These are phyloP conservation scores for Boeremia exigua DNA, from an alignment of 2,329 filamentous ascomycete genomes.

Conservation along the genomic window DNA sequence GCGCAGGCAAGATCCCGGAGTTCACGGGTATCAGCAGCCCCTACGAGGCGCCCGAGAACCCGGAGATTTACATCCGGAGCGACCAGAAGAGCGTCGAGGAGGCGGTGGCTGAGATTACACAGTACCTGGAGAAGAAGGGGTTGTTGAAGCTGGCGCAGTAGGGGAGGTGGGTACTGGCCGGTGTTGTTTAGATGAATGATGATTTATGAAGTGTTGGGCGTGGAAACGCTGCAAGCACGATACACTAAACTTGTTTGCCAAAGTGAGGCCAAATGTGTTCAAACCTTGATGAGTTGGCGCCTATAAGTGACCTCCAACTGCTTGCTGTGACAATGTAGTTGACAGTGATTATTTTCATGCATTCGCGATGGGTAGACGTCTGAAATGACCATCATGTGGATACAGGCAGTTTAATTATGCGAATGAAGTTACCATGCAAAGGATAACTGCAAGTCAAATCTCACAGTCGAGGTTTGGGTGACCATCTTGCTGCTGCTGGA, in stretches of 20 bases:
- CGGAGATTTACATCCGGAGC: constrained; percentile 88
- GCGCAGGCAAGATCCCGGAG: constrained; percentile 92
- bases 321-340: neutral
- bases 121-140: constrained; percentile 76
- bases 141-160: constrained; percentile 54
- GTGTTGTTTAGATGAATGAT: neutral
- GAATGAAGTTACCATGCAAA: neutral
- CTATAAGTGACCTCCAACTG: neutral
- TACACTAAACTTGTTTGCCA: too few relatives aligned
- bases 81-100: constrained; percentile 85
- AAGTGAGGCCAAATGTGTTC: neutral
- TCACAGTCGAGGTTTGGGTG: constrained; percentile 1
- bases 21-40: constrained; percentile 96
- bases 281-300: neutral
- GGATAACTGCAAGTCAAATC: neutral
- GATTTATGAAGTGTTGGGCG: neutral
- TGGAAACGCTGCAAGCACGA: neutral
- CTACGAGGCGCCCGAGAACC: constrained; percentile 85
- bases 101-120: constrained; percentile 82
- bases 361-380: neutral
- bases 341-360: neutral
- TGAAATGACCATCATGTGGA: neutral
- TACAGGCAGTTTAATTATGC: neutral
- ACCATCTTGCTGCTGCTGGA: constrained; percentile 6
- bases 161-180: too few relatives aligned